Base-by-base conservation (phyloP, 176 grass and related monocot species). In the Oryza glaberrima region DNA sequence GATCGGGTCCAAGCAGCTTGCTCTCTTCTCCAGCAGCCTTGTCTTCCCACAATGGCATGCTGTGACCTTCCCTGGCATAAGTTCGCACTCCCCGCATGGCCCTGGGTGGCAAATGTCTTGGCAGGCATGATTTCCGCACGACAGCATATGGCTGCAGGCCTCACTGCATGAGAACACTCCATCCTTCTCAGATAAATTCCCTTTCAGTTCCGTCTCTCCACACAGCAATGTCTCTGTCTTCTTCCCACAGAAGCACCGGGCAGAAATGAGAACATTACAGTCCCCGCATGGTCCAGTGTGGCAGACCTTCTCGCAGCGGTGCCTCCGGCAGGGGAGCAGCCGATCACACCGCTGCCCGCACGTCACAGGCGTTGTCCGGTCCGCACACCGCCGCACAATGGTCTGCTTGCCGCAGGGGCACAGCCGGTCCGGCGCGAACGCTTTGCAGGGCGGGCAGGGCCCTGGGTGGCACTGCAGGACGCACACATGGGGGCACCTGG, bases 401-500 rank as follows among this genome's bases (percentile, higher is more conserved):
- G 87, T 89, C 72, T 90, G 87, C 80, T 98, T 98, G 16, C 96
- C 93, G 4, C 96, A 98, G 0, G 96, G 93, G 60, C 96, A 98
- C 0, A 67, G 83, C n/a, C 83, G 77, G 12, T 88, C 80, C 4
- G 89, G 93, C 1, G 96, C 93, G 34, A 98, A 98, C 5, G 91
- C 87, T 76, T 98, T 98, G 87, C 96, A 98, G n/a, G 96, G 93
- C 7, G 96, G 96, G 66, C 96, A 98, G 0, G 96, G 96, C 15
- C 96, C 96, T 0, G 93, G 96, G 45, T 98, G 96, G 77, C 96
- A 98, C 83, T 98, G 96, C 36, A 98, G 89, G 56, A 98, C 96
- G 7, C 96, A 98, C 12, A 92, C 83, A 44, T 98, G 96, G 0
- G 96, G 96, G 74, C 96, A 98, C 70, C 67, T 82, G 30, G 83